A percentile compares a stretch with the other conserved stretches of the same genome.
These are phyloP conservation scores for Phytopythium litorale DNA, from an alignment of 352 stramenopile genomes.

Conservation along the genomic window DNA sequence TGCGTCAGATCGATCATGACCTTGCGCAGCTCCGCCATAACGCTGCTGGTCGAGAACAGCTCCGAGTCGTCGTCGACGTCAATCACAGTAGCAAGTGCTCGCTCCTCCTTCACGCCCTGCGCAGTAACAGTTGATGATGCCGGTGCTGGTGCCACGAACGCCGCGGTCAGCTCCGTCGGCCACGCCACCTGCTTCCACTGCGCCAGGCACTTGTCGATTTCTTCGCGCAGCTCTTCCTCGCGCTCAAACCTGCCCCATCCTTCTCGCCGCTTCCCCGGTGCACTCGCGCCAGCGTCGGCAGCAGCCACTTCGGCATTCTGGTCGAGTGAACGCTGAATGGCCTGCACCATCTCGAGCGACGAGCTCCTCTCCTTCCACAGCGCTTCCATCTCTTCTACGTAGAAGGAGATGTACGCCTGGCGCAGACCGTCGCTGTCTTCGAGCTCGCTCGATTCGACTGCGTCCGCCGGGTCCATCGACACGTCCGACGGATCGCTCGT, in stretches of 20 bases:
- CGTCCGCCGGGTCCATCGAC: constrained; percentile 9
- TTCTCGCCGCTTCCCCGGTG: constrained; percentile 11
- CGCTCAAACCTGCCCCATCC: constrained; percentile 31
- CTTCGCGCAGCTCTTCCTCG: constrained; percentile 44
- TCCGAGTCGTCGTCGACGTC: constrained; percentile 16
- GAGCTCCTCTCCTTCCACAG: constrained; percentile 81
- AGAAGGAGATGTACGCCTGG: constrained; percentile 71
- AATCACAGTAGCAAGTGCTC: not conserved
- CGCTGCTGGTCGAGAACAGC: constrained; percentile 13
- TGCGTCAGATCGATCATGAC: constrained; percentile 79
- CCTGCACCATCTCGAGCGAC: constrained; percentile 70
- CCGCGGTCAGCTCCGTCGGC: constrained; percentile 51
- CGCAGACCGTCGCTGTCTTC: constrained; percentile 51
- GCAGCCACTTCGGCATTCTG: constrained; percentile 11
- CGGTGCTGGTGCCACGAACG: constrained; percentile 24
- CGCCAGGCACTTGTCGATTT: constrained; percentile 40
- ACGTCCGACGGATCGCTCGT: constrained; percentile 12
- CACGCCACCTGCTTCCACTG: constrained; percentile 71
- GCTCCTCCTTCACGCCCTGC: constrained; percentile 30
- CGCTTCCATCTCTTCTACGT: constrained; percentile 75
- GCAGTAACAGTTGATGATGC: constrained; percentile 9
- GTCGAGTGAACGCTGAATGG: constrained; percentile 60
- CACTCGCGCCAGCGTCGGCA: constrained; percentile 4
- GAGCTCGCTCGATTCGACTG: constrained; percentile 17
- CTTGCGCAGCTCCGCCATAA: constrained; percentile 74